Conservation (phyloP, 352 stramenopile genomes). For the Thraustochytrium sp. region DNA sequence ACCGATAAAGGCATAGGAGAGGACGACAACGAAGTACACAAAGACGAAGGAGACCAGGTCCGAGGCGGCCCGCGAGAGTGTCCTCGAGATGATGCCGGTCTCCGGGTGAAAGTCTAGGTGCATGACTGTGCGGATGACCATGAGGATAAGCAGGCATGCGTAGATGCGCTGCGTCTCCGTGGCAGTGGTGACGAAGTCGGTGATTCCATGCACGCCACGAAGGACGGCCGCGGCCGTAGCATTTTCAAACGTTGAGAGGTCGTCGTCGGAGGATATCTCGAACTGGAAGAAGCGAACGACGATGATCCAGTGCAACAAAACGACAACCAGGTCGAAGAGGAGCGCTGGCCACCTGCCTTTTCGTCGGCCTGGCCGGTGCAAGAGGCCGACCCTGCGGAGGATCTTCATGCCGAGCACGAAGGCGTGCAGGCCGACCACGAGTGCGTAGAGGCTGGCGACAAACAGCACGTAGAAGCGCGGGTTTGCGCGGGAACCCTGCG, state of each 20-base stretch:
- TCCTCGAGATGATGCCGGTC: background rate
- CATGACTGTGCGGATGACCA: background rate
- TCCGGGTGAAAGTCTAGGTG: constrained; percentile 25
- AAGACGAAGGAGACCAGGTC: constrained; percentile 29
- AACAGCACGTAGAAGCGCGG: background rate
- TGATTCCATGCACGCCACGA: background rate
- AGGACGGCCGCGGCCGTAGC: background rate
- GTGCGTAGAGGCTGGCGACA: background rate
- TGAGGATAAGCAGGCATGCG: constrained; percentile 3
- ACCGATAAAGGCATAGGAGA: constrained; percentile 20
- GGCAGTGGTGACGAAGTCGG: background rate
- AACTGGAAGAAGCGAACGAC: background rate
- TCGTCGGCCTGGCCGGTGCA: background rate
- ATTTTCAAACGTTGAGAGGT: background rate
- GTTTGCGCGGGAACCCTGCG: background rate
- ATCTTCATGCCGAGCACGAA: background rate
- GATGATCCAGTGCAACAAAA: background rate
- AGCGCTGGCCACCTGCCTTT: background rate
- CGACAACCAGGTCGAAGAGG: background rate
- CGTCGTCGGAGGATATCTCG: background rate
- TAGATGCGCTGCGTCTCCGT: background rate
- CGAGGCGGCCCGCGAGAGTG: background rate
- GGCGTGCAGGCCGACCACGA: background rate
- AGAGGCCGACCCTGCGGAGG: background rate
- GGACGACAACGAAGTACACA: constrained; percentile 14